Evolutionary conservation across 2,329 filamentous ascomycete species (phyloP).

Genomic region (Sclerotinia sclerotiorum): DNA sequence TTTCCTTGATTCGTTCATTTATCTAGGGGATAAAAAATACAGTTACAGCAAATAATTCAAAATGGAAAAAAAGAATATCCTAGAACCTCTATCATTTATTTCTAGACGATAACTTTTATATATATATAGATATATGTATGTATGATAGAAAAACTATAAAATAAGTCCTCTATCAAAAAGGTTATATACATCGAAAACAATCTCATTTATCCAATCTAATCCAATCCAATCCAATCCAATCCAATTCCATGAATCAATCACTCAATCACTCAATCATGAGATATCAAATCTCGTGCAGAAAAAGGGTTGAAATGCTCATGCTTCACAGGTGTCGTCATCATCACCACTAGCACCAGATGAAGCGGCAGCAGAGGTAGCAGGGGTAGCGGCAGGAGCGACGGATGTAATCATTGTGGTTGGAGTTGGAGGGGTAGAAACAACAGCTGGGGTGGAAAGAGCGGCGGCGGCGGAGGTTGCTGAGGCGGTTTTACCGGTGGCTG

Average conservation of each 20-base stretch:
- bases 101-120: neutral
- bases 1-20: no score
- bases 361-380: neutral
- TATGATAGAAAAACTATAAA: neutral
- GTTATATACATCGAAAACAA: constrained; percentile 12
- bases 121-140: neutral
- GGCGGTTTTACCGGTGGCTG: neutral
- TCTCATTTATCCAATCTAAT: neutral
- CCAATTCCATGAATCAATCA: no score
- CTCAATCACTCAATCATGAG: neutral
- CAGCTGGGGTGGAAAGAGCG: neutral
- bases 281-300: no score
- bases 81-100: constrained; percentile 17
- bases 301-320: neutral
- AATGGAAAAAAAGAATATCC: neutral
- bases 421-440: neutral
- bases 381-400: neutral
- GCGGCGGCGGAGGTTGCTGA: neutral
- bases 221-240: constrained; percentile 2
- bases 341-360: neutral
- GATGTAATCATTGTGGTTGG: neutral
- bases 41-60: no score
- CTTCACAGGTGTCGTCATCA: neutral
- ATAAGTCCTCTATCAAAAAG: neutral
- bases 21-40: no score